These are phyloP conservation scores for Butyriboletus loyo DNA, from an alignment of 768 basidiomycete species.

Conservation along the genomic window DNA sequence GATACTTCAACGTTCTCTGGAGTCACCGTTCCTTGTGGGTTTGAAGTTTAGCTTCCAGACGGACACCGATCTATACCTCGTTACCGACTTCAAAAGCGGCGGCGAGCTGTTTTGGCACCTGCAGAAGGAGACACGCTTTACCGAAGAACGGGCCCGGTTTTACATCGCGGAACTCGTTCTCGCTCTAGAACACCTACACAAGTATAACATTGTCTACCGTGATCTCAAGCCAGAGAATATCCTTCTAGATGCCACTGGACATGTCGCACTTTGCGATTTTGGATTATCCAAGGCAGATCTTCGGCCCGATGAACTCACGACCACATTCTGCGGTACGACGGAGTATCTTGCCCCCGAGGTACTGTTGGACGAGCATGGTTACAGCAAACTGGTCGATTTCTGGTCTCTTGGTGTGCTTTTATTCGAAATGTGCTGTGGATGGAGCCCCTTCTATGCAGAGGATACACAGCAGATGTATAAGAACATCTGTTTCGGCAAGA, in stretches of 20 bases:
- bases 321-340: constrained; percentile 98
- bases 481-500: constrained; percentile 98
- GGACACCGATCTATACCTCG: constrained; percentile 89
- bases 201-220: constrained; percentile 93
- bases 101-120: constrained; percentile 99
- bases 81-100: constrained; percentile 98
- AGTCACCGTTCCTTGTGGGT: constrained; percentile 96
- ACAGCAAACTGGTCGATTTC: constrained; percentile 98
- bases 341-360: constrained; percentile 99
- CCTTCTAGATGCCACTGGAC: constrained; percentile 95
- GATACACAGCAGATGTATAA: constrained; percentile 99
- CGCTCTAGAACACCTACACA: constrained; percentile 95
- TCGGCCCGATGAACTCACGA: constrained; percentile 91
- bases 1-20: constrained; percentile 90
- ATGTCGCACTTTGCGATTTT: constrained; percentile 98
- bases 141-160: constrained; percentile 90
- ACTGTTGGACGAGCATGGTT: constrained; percentile 96
- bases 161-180: constrained; percentile 95
- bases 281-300: constrained; percentile 96
- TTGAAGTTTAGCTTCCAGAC: constrained; percentile 99
- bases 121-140: constrained; percentile 92
- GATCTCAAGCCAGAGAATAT: constrained; percentile 99
- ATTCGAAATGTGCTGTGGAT: constrained; percentile 99
- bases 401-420: constrained; percentile 95
- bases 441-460: constrained; percentile 99